phyloP scores from a whole-genome alignment of 192 early-diverging fungal species.

The Coemansia umbellata region DNA sequence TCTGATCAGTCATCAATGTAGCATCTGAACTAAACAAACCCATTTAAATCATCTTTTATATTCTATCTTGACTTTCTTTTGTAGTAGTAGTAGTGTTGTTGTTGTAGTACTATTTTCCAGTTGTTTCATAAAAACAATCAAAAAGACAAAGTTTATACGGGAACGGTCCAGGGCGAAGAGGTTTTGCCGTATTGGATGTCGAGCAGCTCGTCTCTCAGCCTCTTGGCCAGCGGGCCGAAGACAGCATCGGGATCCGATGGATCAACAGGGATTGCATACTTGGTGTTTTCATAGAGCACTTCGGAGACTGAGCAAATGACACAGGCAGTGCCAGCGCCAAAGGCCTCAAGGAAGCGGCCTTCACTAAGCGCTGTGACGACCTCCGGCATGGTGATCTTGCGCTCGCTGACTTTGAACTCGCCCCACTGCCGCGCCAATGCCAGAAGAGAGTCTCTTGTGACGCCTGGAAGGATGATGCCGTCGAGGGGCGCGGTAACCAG shows the following conservation, averaged over 20 bases:
- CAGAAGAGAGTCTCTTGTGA: slow-evolving; percentile 93
- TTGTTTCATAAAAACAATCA: no score
- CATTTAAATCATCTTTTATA: no score
- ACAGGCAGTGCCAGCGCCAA: slow-evolving; percentile 97
- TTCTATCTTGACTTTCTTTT: no score
- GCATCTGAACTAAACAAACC: not conserved
- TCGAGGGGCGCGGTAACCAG: slow-evolving; percentile 90
- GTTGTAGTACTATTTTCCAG: no score
- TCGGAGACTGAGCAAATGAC: slow-evolving; percentile 91
- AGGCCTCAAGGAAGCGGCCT: slow-evolving; percentile 83
- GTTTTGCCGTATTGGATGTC: slow-evolving; percentile 91
- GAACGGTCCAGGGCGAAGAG: slow-evolving; percentile 38
- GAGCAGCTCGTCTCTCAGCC: slow-evolving; percentile 82
- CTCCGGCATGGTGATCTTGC: slow-evolving; percentile 77
- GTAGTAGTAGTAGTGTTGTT: no score
- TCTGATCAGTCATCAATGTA: not conserved
- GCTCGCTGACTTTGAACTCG: slow-evolving; percentile 89
- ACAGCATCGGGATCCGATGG: slow-evolving; percentile 75
- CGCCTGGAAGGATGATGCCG: slow-evolving; percentile 94
- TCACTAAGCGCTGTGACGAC: slow-evolving; percentile 72
- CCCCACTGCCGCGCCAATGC: slow-evolving; percentile 73
- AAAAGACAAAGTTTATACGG: slow-evolving; percentile 1
- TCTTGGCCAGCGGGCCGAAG: slow-evolving; percentile 81
- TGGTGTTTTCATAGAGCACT: slow-evolving; percentile 68
- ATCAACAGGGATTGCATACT: slow-evolving; percentile 84